Evolutionary conservation across 116 monocot species (phyloP).

Genomic region (Posidonia oceanica): DNA sequence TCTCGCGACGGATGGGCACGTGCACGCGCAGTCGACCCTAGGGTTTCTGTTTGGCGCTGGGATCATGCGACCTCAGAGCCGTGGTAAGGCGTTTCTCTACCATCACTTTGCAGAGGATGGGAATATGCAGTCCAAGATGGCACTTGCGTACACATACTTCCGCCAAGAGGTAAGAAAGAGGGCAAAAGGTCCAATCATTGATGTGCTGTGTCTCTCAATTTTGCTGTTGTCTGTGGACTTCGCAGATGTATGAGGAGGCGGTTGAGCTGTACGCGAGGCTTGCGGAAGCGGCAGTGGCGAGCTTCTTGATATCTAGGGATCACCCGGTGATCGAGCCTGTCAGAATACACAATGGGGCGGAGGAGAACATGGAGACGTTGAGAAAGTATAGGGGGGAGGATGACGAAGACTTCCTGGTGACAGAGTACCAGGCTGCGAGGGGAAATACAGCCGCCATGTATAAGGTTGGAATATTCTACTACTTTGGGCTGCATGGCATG

Average conservation of each 20-base stretch:
- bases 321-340: conserved; percentile 60
- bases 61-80: conserved; percentile 25
- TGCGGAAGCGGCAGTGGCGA: conserved; percentile 72
- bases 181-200: neutral
- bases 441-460: conserved; percentile 64
- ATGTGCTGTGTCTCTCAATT: neutral
- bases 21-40: conserved; percentile 63
- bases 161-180: conserved; percentile 52
- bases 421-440: conserved; percentile 74
- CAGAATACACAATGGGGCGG: conserved; percentile 64
- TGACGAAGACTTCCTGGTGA: conserved; percentile 85
- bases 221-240: neutral
- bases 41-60: conserved; percentile 55
- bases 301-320: conserved; percentile 67
- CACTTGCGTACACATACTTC: conserved; percentile 64
- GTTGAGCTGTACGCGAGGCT: conserved; percentile 56
- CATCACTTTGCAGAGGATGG: conserved; percentile 67
- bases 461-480: conserved; percentile 70
- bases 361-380: conserved; percentile 79
- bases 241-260: conserved; percentile 68
- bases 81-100: conserved; percentile 46
- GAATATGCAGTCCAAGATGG: conserved; percentile 85
- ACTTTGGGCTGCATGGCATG: conserved; percentile 79
- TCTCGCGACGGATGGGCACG: conserved; percentile 31
- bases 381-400: conserved; percentile 81